Percentiles rank a stretch among this genome's conserved stretches.
These are phyloP conservation scores for Nicotiana knightiana DNA, from an alignment of 257 asterid genomes.

Conservation along the genomic window DNA sequence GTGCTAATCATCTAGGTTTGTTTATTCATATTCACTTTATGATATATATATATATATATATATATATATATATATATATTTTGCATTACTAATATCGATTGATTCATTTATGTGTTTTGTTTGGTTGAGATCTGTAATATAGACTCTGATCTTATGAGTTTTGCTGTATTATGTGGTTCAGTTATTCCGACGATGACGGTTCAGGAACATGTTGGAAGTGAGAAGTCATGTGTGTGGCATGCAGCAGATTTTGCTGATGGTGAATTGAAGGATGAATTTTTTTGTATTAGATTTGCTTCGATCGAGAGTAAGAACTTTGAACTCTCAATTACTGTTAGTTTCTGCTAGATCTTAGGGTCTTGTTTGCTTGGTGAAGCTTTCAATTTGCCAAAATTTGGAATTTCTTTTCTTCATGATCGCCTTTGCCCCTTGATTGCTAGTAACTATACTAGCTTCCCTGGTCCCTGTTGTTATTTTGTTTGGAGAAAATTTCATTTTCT, in stretches of 20 bases:
- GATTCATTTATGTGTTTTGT: not conserved
- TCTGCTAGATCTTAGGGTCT: not conserved
- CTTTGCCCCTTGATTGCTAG: not conserved
- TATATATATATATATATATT: no score
- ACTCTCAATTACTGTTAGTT: not conserved
- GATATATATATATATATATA: not conserved
- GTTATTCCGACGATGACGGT: slow-evolving; percentile 35
- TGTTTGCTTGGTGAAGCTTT: not conserved
- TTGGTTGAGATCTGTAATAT: not conserved
- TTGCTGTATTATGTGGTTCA: slow-evolving; percentile 1
- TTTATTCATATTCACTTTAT: not conserved
- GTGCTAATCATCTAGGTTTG: slow-evolving; percentile 48
- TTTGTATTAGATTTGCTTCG: slow-evolving; percentile 43
- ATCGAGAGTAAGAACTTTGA: slow-evolving; percentile 32
- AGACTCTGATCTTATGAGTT: slow-evolving; percentile 5
- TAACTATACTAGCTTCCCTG: not conserved
- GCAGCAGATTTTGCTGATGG: slow-evolving; percentile 50
- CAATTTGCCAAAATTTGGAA: not conserved
- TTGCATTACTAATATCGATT: not conserved
- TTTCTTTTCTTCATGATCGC: not conserved
- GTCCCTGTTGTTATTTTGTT: not conserved
- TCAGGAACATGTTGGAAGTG: slow-evolving; percentile 48
- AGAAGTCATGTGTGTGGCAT: slow-evolving; percentile 50
- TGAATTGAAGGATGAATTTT: slow-evolving; percentile 40
- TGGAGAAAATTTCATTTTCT: not conserved